These are phyloP conservation scores for Emmonsia crescens DNA, from an alignment of 2,329 filamentous ascomycete species.

Conservation along the genomic window DNA sequence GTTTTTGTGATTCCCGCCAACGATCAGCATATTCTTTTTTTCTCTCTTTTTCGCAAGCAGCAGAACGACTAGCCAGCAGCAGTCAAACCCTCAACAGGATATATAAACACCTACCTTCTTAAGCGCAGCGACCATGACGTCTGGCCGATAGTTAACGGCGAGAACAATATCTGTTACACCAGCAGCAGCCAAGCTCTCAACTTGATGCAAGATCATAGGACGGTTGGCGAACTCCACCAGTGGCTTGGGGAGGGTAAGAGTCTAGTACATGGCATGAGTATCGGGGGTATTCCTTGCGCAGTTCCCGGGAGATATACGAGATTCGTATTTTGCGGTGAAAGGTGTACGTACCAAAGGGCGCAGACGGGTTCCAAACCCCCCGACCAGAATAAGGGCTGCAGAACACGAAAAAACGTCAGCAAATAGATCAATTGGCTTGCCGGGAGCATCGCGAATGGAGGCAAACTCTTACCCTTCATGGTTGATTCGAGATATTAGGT, in stretches of 20 bases:
- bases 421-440: conserved; percentile 10
- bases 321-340: not conserved
- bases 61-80: not conserved
- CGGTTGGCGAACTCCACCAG: conserved; percentile 98
- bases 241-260: conserved; percentile 91
- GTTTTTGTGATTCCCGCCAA: not conserved
- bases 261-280: conserved; percentile 43
- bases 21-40: not conserved
- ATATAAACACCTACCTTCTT: conserved; percentile 54
- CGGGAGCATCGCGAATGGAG: conserved; percentile 4
- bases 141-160: conserved; percentile 95
- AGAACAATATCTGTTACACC: conserved; percentile 97
- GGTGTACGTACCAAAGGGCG: conserved; percentile 68
- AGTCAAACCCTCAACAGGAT: not conserved
- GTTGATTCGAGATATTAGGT: conserved; percentile 12
- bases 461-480: conserved; percentile 35
- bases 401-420: conserved; percentile 11
- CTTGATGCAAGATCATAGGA: conserved; percentile 98
- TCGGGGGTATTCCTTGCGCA: too few relatives aligned
- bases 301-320: not conserved
- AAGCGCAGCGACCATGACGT: conserved; percentile 91
- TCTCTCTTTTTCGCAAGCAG: not conserved
- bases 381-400: conserved; percentile 92
- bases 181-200: conserved; percentile 83
- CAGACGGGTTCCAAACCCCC: conserved; percentile 95